Evolutionary conservation across 176 grass and related monocot genomes (phyloP).

Genomic region (Microstegium vimineum): DNA sequence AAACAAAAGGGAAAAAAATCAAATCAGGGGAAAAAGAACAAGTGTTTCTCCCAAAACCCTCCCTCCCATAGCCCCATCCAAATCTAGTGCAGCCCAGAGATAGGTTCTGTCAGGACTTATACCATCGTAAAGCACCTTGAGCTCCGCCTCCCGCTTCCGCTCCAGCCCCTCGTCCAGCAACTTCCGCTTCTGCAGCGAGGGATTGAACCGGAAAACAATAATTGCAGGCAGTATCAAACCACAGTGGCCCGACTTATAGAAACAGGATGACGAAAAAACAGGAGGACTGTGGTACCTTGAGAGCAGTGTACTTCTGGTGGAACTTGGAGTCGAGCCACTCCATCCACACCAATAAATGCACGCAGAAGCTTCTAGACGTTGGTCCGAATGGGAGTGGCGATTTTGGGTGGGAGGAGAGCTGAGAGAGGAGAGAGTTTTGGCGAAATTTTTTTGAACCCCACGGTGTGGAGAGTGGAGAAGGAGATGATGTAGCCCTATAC

Average conservation of each 20-base stretch:
- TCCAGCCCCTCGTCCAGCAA: conserved; percentile 30
- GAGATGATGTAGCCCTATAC: no score
- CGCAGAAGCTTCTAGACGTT: conserved; percentile 3
- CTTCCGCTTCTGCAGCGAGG: conserved; percentile 45
- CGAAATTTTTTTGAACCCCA: no score
- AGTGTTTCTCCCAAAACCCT: neutral
- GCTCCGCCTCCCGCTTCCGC: neutral
- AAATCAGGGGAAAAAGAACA: neutral
- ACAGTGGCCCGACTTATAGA: neutral
- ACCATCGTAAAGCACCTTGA: conserved; percentile 38
- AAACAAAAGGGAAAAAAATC: neutral
- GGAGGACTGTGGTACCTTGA: conserved; percentile 29
- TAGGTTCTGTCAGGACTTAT: neutral
- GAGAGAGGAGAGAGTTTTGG: no score
- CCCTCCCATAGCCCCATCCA: neutral
- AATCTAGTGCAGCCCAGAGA: neutral
- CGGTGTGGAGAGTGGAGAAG: no score
- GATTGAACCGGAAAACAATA: neutral
- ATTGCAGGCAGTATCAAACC: neutral
- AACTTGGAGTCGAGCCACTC: conserved; percentile 13
- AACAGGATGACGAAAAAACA: neutral
- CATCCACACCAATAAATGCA: conserved; percentile 7
- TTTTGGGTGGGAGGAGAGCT: neutral
- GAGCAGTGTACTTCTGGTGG: conserved; percentile 31
- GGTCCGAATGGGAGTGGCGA: neutral